Evolutionary conservation across 1,284 basidiomycete species (phyloP).

Genomic region (Trametes sp.): DNA sequence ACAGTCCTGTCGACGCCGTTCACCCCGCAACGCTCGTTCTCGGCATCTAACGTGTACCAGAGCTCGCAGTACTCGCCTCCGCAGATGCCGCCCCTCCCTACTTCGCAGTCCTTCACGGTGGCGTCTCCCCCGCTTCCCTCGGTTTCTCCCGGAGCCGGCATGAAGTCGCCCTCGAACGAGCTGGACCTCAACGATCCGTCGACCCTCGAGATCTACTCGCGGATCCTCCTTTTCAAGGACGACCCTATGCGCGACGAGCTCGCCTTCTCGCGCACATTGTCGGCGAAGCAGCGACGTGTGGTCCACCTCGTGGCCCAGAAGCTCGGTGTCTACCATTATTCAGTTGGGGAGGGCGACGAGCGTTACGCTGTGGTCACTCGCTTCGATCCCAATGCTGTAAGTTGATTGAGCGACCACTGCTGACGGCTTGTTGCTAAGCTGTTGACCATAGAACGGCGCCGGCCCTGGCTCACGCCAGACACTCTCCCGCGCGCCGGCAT

Average conservation of each 20-base stretch:
- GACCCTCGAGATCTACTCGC: slow-evolving; percentile 96
- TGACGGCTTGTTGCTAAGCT: slow-evolving; percentile 18
- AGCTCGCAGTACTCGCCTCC: slow-evolving; percentile 69
- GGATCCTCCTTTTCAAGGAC: slow-evolving; percentile 97
- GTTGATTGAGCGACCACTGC: slow-evolving; percentile 29
- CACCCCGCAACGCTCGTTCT: slow-evolving; percentile 71
- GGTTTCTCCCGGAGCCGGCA: slow-evolving; percentile 66
- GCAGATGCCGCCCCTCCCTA: slow-evolving; percentile 63
- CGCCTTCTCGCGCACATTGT: slow-evolving; percentile 89
- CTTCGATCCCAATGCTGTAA: slow-evolving; percentile 78
- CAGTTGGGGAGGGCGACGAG: slow-evolving; percentile 92
- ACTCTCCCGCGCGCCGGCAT: slow-evolving; percentile 77
- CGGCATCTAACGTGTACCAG: slow-evolving; percentile 64
- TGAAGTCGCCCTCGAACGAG: slow-evolving; percentile 64
- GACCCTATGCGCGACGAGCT: slow-evolving; percentile 98
- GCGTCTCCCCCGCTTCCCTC: slow-evolving; percentile 57
- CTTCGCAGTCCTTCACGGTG: slow-evolving; percentile 59
- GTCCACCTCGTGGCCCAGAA: slow-evolving; percentile 98
- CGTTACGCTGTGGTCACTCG: slow-evolving; percentile 93
- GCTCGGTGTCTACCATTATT: slow-evolving; percentile 94
- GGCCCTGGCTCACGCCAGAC: slow-evolving; percentile 51
- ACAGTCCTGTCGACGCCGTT: slow-evolving; percentile 56
- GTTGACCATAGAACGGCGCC: slow-evolving; percentile 14
- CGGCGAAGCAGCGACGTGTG: slow-evolving; percentile 87
- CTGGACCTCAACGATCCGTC: slow-evolving; percentile 96